A percentile compares a stretch with the other conserved stretches of the same genome.
Conservation (phyloP, 306 rosid genomes). For the Pachyrhizus erosus region DNA sequence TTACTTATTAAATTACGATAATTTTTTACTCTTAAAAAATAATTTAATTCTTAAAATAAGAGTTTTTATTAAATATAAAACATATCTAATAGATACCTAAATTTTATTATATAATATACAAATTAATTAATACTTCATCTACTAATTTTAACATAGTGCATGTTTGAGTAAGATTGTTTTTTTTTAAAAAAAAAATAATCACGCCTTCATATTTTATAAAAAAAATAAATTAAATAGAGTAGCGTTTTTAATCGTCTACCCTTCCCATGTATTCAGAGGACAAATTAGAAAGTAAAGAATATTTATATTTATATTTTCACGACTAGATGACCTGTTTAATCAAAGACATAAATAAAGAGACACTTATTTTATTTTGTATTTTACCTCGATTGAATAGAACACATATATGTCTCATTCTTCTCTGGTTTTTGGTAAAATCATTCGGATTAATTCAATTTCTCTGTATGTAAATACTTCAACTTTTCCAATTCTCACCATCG, state of each 20-base stretch:
- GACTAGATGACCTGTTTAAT: background rate
- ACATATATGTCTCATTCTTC: slow-evolving; percentile 34
- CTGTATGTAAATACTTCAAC: slow-evolving; percentile 40
- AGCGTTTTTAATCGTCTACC: background rate
- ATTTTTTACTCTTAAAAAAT: background rate
- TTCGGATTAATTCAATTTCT: slow-evolving; percentile 42
- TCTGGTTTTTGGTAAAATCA: slow-evolving; percentile 26
- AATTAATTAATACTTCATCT: background rate
- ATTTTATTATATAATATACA: no score
- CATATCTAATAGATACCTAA: background rate
- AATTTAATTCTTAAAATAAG: background rate
- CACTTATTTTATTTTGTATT: background rate
- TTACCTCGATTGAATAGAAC: slow-evolving; percentile 31
- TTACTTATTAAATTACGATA: background rate
- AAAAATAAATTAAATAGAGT: background rate
- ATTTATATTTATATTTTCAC: background rate
- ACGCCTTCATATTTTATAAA: background rate
- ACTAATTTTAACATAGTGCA: background rate
- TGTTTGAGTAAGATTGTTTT: no score
- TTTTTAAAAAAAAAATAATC: background rate
- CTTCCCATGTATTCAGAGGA: background rate
- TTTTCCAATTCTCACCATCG: slow-evolving; percentile 39
- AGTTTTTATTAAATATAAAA: background rate
- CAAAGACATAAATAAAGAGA: slow-evolving; percentile 16
- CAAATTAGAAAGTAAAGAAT: background rate